Evolutionary conservation across 768 basidiomycete species (phyloP).

Genomic region (Leccinum disarticulatum): DNA sequence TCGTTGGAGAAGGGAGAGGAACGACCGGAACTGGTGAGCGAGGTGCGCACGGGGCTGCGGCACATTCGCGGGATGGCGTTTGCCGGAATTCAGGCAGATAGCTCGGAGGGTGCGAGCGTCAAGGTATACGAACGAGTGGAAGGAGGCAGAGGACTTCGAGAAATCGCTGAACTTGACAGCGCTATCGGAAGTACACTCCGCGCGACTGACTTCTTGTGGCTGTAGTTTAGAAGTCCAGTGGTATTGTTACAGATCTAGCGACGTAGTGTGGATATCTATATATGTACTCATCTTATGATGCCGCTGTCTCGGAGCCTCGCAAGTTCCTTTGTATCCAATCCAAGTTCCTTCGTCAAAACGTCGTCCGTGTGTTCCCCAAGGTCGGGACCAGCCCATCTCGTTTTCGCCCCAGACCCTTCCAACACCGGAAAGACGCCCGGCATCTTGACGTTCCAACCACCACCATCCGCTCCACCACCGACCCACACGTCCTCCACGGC

Average conservation of each 20-base stretch:
- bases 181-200: constrained; percentile 36
- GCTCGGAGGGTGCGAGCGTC: constrained; percentile 54
- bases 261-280: too few relatives aligned
- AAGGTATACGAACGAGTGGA: constrained; percentile 69
- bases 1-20: too few relatives aligned
- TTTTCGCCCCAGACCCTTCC: constrained; percentile 55
- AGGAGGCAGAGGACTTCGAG: constrained; percentile 53
- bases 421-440: constrained; percentile 61
- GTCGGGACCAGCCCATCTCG: constrained; percentile 69
- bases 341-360: constrained; percentile 45
- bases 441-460: constrained; percentile 68
- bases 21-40: too few relatives aligned
- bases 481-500: constrained; percentile 62
- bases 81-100: constrained; percentile 47
- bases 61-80: too few relatives aligned
- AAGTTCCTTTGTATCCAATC: constrained; percentile 38
- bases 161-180: constrained; percentile 45
- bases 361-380: constrained; percentile 60
- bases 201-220: constrained; percentile 41
- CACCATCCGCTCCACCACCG: constrained; percentile 29
- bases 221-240: constrained; percentile 1
- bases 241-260: neutral
- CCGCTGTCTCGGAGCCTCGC: constrained; percentile 39
- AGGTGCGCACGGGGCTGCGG: too few relatives aligned
- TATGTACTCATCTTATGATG: constrained; percentile 35